Evolutionary conservation across 164 flowering plant species (phyloP).

Genomic region (Dillenia suffruticosa): DNA sequence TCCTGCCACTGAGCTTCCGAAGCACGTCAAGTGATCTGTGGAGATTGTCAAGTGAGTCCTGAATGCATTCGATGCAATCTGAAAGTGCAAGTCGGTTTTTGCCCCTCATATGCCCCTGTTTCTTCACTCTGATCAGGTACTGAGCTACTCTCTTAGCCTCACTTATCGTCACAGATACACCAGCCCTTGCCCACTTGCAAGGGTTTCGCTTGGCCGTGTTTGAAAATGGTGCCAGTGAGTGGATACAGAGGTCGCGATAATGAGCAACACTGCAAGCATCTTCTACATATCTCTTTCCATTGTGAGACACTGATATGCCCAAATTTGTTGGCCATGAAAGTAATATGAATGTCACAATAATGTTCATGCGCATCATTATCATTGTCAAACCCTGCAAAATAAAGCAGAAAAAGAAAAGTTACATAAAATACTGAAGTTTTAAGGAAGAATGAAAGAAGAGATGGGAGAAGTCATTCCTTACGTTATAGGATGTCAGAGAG

Average conservation of each 20-base stretch:
- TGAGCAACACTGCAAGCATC: slow-evolving; percentile 71
- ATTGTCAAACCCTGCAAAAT: not conserved
- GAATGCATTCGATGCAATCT: slow-evolving; percentile 64
- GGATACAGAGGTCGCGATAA: slow-evolving; percentile 57
- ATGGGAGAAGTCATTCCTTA: not conserved
- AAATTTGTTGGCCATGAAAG: not conserved
- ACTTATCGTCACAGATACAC: slow-evolving; percentile 55
- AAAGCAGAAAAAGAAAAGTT: not conserved
- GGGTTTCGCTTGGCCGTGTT: slow-evolving; percentile 38
- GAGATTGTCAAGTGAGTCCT: slow-evolving; percentile 45
- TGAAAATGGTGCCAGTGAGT: slow-evolving; percentile 49
- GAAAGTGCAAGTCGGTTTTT: slow-evolving; percentile 30
- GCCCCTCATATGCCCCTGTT: slow-evolving; percentile 9
- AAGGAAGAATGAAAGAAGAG: not conserved
- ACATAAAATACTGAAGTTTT: not conserved
- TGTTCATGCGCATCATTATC: slow-evolving; percentile 1
- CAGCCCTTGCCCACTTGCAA: slow-evolving; percentile 69
- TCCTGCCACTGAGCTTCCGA: slow-evolving; percentile 27
- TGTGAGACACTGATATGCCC: not conserved
- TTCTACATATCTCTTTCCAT: slow-evolving; percentile 30
- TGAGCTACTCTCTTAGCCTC: slow-evolving; percentile 35
- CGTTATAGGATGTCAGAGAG: not conserved
- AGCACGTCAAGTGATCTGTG: slow-evolving; percentile 50
- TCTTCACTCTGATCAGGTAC: slow-evolving; percentile 24
- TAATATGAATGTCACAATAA: slow-evolving; percentile 5